phyloP scores from a whole-genome alignment of 331 rosid genomes.

The Quercus tomentella region DNA sequence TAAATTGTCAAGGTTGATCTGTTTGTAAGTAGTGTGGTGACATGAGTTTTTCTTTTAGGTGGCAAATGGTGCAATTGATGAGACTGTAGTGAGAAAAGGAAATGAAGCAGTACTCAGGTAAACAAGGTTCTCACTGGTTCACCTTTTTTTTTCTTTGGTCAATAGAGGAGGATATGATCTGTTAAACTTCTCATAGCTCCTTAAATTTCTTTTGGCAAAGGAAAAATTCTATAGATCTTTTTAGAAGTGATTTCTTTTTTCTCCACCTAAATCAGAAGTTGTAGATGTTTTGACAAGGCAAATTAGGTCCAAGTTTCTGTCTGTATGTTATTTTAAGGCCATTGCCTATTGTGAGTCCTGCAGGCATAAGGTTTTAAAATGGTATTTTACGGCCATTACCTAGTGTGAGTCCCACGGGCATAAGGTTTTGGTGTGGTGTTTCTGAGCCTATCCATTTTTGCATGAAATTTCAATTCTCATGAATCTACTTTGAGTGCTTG shows the following conservation, averaged over 20 bases:
- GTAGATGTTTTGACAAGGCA: background rate
- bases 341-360: background rate
- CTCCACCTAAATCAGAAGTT: background rate
- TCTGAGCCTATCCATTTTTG: background rate
- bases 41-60: slow-evolving; percentile 44
- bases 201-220: background rate
- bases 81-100: slow-evolving; percentile 69
- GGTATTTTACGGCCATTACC: background rate
- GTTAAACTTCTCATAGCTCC: background rate
- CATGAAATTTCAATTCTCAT: background rate
- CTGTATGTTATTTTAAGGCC: background rate
- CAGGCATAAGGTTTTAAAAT: background rate
- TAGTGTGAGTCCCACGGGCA: background rate
- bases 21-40: slow-evolving; percentile 6
- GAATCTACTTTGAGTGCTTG: background rate
- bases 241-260: background rate
- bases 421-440: background rate
- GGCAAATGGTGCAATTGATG: slow-evolving; percentile 86
- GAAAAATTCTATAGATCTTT: background rate
- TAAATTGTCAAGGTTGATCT: background rate
- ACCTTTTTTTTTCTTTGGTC: background rate
- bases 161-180: background rate
- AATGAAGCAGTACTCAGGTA: slow-evolving; percentile 97
- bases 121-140: background rate
- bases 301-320: background rate